These are phyloP conservation scores for Penicillium bialowiezense DNA, from an alignment of 495 filamentous ascomycete genomes.

Conservation along the genomic window DNA sequence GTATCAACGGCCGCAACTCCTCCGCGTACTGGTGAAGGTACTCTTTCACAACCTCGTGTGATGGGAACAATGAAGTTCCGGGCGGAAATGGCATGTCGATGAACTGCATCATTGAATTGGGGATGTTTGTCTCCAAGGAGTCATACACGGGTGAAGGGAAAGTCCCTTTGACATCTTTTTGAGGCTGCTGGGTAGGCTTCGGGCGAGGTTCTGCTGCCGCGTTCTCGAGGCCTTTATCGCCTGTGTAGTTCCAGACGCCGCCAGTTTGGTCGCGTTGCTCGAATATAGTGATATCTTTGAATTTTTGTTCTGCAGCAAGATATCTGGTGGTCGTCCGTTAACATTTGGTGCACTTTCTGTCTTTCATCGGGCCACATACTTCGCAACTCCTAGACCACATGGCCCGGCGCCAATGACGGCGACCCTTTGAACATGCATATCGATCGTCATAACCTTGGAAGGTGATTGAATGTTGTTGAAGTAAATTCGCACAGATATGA, in stretches of 20 bases:
- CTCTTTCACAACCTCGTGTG: slow-evolving; percentile 2
- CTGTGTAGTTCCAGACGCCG: slow-evolving; percentile 69
- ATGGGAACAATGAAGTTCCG: slow-evolving; percentile 4
- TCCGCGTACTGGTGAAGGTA: slow-evolving; percentile 12
- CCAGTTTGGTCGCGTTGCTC: slow-evolving; percentile 69
- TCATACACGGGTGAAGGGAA: slow-evolving; percentile 13
- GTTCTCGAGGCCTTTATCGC: slow-evolving; percentile 13
- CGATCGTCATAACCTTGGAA: too few species aligned
- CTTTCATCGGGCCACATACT: neutral
- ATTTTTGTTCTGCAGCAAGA: slow-evolving; percentile 61
- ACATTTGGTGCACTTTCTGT: neutral
- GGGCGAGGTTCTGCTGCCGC: neutral
- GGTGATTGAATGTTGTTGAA: too few species aligned
- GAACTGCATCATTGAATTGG: slow-evolving; percentile 11
- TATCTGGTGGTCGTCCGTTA: slow-evolving; percentile 42
- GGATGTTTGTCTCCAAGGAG: slow-evolving; percentile 11
- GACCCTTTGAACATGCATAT: slow-evolving; percentile 14
- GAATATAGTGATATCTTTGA: slow-evolving; percentile 62
- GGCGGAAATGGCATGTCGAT: slow-evolving; percentile 3
- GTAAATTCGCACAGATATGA: too few species aligned
- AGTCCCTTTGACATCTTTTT: slow-evolving; percentile 3
- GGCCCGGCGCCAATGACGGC: slow-evolving; percentile 25
- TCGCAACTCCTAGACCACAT: slow-evolving; percentile 17
- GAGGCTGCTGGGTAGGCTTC: neutral
- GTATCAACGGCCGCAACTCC: neutral